Conservation (phyloP, 768 basidiomycete genomes). For the Dictyophora rubrovolvata region DNA sequence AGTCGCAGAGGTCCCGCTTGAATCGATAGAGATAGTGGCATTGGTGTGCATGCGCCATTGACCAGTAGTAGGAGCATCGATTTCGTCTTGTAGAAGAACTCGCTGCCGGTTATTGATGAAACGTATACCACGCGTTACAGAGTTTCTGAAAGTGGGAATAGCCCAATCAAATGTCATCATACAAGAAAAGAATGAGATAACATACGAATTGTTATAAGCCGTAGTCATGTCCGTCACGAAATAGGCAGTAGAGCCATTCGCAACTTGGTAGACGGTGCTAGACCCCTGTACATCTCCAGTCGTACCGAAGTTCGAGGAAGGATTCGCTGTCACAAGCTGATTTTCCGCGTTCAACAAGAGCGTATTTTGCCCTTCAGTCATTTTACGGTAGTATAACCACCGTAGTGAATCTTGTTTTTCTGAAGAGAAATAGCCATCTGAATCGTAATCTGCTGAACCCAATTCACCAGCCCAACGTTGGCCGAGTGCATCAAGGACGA, state of each 20-base stretch:
- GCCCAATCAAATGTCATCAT: neutral
- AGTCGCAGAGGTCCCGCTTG: conserved; percentile 57
- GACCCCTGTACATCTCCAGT: conserved; percentile 58
- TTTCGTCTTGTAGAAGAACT: conserved; percentile 90
- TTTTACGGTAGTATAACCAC: conserved; percentile 94
- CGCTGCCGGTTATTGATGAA: conserved; percentile 75
- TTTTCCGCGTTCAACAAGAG: conserved; percentile 66
- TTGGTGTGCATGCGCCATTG: conserved; percentile 97
- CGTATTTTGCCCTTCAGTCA: conserved; percentile 96
- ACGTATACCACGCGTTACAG: conserved; percentile 78
- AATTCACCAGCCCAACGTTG: conserved; percentile 92
- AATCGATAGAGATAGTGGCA: conserved; percentile 52
- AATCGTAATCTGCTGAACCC: conserved; percentile 78
- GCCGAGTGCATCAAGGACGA: conserved; percentile 89
- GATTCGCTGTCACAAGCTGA: conserved; percentile 66
- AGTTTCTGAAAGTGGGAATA: conserved; percentile 32
- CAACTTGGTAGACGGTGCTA: conserved; percentile 63
- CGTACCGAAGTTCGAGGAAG: conserved; percentile 47
- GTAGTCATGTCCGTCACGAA: conserved; percentile 68
- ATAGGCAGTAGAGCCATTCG: conserved; percentile 65
- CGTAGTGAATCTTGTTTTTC: conserved; percentile 60
- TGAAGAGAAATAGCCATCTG: conserved; percentile 65
- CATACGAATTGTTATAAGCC: conserved; percentile 69
- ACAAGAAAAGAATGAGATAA: conserved; percentile 7
- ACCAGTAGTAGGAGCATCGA: conserved; percentile 45